Conservation (phyloP, 208 protist genomes). For the Acanthamoeba royreba region DNA sequence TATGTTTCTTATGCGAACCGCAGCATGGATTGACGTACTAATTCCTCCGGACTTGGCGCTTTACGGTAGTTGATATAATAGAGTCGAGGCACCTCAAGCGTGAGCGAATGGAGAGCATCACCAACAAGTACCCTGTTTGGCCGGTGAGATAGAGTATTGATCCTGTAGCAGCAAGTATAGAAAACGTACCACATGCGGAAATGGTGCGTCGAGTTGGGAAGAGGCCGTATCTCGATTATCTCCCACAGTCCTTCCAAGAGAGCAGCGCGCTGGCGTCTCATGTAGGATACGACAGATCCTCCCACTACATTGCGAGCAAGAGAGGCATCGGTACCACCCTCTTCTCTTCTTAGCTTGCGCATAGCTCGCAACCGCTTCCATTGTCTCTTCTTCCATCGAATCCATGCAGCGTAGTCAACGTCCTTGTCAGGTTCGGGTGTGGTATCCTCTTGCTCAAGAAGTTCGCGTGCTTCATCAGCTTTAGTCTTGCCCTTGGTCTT, state of each 20-base stretch:
- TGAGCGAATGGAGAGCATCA: conserved; percentile 41
- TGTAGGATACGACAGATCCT: background rate
- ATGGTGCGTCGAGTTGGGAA: background rate
- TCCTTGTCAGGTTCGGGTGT: conserved; percentile 4
- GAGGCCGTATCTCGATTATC: background rate
- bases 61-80: conserved; percentile 47
- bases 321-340: background rate
- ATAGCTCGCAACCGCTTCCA: conserved; percentile 55
- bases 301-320: background rate
- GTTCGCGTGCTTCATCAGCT: conserved; percentile 13
- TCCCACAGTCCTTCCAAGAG: conserved; percentile 26
- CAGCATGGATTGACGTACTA: background rate
- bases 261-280: background rate
- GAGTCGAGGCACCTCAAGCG: conserved; percentile 27
- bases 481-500: background rate
- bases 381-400: conserved; percentile 49
- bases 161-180: background rate
- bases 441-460: background rate
- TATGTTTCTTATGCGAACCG: background rate
- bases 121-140: conserved; percentile 47
- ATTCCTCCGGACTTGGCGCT: background rate
- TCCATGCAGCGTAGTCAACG: background rate
- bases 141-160: background rate
- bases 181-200: background rate
- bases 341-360: conserved; percentile 12